These are phyloP conservation scores for Waitea zeae DNA, from an alignment of 1,284 basidiomycete species.

Conservation along the genomic window DNA sequence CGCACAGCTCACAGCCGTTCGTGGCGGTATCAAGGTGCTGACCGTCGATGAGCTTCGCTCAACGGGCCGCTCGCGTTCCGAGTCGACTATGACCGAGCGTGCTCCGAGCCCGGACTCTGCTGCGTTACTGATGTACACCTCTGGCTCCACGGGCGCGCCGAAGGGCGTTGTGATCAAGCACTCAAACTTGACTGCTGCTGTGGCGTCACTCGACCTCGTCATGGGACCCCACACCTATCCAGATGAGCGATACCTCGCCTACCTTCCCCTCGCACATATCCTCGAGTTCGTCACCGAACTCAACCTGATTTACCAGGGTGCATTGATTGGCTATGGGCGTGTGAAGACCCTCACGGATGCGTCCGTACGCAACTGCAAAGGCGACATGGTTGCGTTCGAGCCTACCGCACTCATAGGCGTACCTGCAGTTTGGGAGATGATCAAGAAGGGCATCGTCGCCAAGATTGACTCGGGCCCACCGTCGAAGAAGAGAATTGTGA, in stretches of 20 bases:
- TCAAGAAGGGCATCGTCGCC: slow-evolving; percentile 83
- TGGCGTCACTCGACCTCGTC: slow-evolving; percentile 63
- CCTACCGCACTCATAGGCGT: slow-evolving; percentile 86
- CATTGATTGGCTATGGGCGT: slow-evolving; percentile 76
- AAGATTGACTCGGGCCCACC: slow-evolving; percentile 58
- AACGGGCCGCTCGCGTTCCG: slow-evolving; percentile 37
- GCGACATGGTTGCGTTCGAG: slow-evolving; percentile 71
- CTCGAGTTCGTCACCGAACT: slow-evolving; percentile 78
- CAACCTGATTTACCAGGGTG: slow-evolving; percentile 42
- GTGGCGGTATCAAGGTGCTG: slow-evolving; percentile 39
- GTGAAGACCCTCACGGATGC: slow-evolving; percentile 95
- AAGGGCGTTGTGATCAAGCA: slow-evolving; percentile 91
- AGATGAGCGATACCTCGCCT: slow-evolving; percentile 73
- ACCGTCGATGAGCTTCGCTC: slow-evolving; percentile 56
- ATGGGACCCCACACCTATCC: slow-evolving; percentile 60
- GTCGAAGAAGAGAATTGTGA: slow-evolving; percentile 61
- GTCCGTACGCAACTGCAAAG: slow-evolving; percentile 78
- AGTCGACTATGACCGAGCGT: too few species aligned
- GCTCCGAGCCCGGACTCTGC: slow-evolving; percentile 50
- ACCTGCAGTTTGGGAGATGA: slow-evolving; percentile 83
- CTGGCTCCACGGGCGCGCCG: slow-evolving; percentile 81
- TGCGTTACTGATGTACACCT: slow-evolving; percentile 96
- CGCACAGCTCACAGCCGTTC: slow-evolving; percentile 33
- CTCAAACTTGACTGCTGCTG: slow-evolving; percentile 73
- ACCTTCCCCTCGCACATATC: slow-evolving; percentile 87